Base-by-base conservation (phyloP, 306 rosid genomes). In the Quercus dentata region DNA sequence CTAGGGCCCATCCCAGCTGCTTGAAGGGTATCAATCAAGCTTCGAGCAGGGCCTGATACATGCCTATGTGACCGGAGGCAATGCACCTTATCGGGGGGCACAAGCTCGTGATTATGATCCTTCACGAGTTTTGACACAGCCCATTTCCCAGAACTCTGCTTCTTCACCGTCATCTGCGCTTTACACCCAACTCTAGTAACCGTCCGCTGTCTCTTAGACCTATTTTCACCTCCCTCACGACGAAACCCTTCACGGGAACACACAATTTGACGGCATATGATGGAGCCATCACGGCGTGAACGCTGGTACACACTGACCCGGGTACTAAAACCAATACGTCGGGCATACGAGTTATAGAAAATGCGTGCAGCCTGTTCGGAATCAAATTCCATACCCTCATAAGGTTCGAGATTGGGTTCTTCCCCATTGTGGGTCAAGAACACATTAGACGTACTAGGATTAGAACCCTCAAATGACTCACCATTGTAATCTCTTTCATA, bases 171-270 rank as follows among this genome's bases (percentile, higher is more conserved):
- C 84, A 84, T 80, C 73, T 84, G 87, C 6, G 84, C 87, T 46
- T 84, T 84, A 61, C 87, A 84, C 13, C 87, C 87, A 19, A 84
- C 87, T 73, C 84, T 71, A 54, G 87, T 84, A n/a, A 84, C 12
- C 4, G 81, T 76, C 0, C 87, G 76, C 81, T 84, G 87, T 55
- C 87, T 80, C 75, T 84, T 84, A 19, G 87, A 84, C 64, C 76
- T 80, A 73, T 72, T 80, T 8, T 84, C 79, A 51, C 75, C 81
- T 35, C 73, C 81, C 3, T 49, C 55, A 1, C 87, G 84, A 27
- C 87, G 84, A 68, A 84, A 84, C 4, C 87, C 87, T 55, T 84
- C 87, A 61, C 82, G 76, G 41, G 87, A 84, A 55, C 87, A 84
- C 28, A 84, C 87, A 23, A 84, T 76, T 77, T 80, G 87, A 75